Percentiles rank a stretch among this genome's conserved stretches.
Conservation (phyloP, 2,329 filamentous ascomycete species). For the Xylariaceae sp. region DNA sequence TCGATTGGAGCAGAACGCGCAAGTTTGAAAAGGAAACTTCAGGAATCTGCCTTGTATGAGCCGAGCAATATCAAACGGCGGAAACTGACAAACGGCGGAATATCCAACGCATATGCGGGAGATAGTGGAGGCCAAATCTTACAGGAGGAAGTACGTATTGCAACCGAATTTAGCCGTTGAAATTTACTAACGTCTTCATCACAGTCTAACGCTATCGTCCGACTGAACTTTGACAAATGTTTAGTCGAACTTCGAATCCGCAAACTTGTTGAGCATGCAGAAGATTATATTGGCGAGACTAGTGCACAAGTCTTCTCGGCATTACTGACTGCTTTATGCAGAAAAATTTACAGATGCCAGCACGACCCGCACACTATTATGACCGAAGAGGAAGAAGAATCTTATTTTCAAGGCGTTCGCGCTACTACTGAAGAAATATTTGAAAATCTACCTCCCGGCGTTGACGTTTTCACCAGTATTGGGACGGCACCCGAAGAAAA, state of each 20-base stretch:
- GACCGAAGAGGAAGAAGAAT: conserved; percentile 36
- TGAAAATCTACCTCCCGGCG: conserved; percentile 44
- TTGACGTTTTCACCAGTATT: conserved; percentile 53
- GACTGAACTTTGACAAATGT: conserved; percentile 81
- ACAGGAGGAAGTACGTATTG: conserved; percentile 46
- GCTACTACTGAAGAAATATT: conserved; percentile 54
- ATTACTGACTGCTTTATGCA: conserved; percentile 65
- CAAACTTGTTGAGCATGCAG: conserved; percentile 66
- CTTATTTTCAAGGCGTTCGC: conserved; percentile 31
- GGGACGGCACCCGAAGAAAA: conserved; percentile 44
- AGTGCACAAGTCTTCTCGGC: conserved; percentile 75
- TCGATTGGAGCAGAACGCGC: conserved; percentile 23
- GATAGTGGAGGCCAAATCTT: conserved; percentile 38
- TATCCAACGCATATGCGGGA: conserved; percentile 34
- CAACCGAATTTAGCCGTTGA: conserved; percentile 1
- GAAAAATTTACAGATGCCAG: conserved; percentile 62
- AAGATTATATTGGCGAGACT: conserved; percentile 62
- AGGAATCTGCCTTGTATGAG: conserved; percentile 19
- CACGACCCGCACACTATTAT: conserved; percentile 46
- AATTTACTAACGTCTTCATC: conserved; percentile 24
- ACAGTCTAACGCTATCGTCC: conserved; percentile 66
- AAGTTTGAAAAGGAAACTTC: conserved; percentile 27
- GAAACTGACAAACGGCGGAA: conserved; percentile 47
- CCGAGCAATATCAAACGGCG: conserved; percentile 42
- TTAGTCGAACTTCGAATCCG: conserved; percentile 76